Base-by-base conservation (phyloP, 2,329 filamentous ascomycete species). In the Fusarium secorum region DNA sequence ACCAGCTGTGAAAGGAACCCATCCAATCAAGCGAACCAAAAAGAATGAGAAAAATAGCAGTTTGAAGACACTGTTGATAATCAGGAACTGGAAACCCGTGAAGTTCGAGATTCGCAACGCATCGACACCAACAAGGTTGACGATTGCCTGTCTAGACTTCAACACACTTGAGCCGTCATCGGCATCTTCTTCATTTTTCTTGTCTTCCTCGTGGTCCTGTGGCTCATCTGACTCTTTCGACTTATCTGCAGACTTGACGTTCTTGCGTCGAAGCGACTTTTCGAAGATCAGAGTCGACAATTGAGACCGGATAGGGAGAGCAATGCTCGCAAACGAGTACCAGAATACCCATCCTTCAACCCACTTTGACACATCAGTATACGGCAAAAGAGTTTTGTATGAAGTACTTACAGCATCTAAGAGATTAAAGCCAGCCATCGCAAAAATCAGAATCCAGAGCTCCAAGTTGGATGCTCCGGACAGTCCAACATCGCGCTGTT, bases 121-220 rank as follows among this genome's bases (percentile, higher is more conserved):
- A 78, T 95, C 93, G 15, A 95, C 89, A n/a, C 91, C 92, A 48
- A 95, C 90, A 38, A 94, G 83, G 77, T 95, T 95, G 60, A 95
- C 90, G 7, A 91, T 91, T 60, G 87, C 90, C 79, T 95, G 93
- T 67, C 86, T 85, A 30, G 87, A 87, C 58, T 83, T 81, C 46
- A 81, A 70, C 14, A 79, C 79, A 41, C 73, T 77, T 24, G 75
- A 72, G 17, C 76, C 73, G 13, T 79, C 80, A 24, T 75, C 61
- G 6, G 76, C 66, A 79, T 90, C 87, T 70, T 89, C 78, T 80
- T 85, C 75, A 73, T 84, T 71, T 13, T 88, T 85, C n/a, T 86
- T 83, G 33, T 87, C 84, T 7, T 83, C 83, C 4, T 76, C 66
- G 11, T 81, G 78, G 18, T 75, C 75, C 10, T 81, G 39, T 55